These are phyloP conservation scores for Diaporthe helianthi DNA, from an alignment of 2,329 filamentous ascomycete species.

Conservation along the genomic window DNA sequence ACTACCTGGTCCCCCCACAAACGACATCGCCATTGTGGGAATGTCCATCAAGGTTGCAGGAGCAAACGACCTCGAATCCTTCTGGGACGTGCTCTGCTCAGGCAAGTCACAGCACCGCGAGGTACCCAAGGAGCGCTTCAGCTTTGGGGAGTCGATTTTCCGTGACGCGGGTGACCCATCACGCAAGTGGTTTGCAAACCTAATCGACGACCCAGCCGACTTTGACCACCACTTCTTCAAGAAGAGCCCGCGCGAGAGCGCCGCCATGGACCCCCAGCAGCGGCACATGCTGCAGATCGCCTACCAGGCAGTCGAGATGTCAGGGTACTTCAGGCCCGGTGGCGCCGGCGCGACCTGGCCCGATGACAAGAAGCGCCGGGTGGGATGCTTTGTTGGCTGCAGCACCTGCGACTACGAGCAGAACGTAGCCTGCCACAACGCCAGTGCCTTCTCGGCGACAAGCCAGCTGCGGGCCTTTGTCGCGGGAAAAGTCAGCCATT, in stretches of 20 bases:
- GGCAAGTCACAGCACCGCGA: conserved; percentile 28
- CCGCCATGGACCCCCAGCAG: conserved; percentile 49
- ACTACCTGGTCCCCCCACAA: background rate
- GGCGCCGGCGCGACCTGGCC: too few species aligned
- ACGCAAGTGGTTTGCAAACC: conserved; percentile 38
- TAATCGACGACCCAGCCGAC: conserved; percentile 37
- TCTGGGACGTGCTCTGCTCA: conserved; percentile 35
- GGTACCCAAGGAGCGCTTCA: conserved; percentile 16
- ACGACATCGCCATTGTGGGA: conserved; percentile 47
- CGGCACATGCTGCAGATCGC: conserved; percentile 47
- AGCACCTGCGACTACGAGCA: too few species aligned
- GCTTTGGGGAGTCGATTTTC: background rate
- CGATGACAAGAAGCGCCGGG: too few species aligned
- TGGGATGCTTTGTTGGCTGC: too few species aligned
- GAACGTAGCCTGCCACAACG: too few species aligned
- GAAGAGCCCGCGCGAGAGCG: conserved; percentile 44
- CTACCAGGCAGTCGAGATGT: conserved; percentile 48
- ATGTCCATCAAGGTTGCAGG: conserved; percentile 46
- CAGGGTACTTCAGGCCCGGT: conserved; percentile 39
- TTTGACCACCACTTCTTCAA: conserved; percentile 53
- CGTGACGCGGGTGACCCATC: background rate
- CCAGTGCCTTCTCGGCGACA: too few species aligned
- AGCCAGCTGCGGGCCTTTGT: too few species aligned
- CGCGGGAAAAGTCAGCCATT: too few species aligned
- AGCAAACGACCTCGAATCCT: conserved; percentile 32